Conservation (phyloP, 208 protist genomes). For the Tritrichomonas musculus region DNA sequence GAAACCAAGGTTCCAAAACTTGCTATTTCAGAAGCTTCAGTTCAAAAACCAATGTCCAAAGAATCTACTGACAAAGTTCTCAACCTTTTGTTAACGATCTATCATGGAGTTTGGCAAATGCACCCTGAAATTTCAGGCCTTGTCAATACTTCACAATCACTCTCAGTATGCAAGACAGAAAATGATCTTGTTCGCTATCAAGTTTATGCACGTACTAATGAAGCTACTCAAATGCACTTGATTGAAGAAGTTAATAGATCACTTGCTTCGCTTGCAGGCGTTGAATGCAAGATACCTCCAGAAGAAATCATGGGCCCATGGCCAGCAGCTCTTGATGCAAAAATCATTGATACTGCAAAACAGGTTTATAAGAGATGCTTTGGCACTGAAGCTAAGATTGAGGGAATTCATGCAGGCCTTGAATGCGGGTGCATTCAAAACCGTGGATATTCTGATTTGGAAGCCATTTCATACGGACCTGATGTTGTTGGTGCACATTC, state of each 20-base stretch:
- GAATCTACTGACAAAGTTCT: neutral
- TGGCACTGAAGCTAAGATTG: neutral
- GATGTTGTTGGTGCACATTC: neutral
- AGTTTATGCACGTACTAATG: conserved; percentile 1
- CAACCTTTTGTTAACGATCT: neutral
- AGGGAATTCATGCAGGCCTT: neutral
- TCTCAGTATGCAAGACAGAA: neutral
- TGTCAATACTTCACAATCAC: neutral
- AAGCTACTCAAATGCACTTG: neutral
- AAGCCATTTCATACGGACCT: neutral
- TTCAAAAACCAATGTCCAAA: neutral
- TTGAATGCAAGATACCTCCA: neutral
- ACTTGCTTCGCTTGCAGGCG: neutral
- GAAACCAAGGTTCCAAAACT: neutral
- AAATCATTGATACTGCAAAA: neutral
- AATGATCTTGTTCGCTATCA: neutral
- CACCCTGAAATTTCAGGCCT: conserved; percentile 6
- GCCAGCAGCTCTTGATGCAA: neutral
- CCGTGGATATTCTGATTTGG: neutral
- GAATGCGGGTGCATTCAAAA: neutral
- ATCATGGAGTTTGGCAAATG: neutral
- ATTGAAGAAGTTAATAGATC: neutral
- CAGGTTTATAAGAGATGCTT: neutral
- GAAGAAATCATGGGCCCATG: neutral
- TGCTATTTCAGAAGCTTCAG: neutral